Percentiles rank a stretch among this genome's conserved stretches.
phyloP scores from a whole-genome alignment of 192 early-diverging fungal genomes.

The Coemansia sp. region DNA sequence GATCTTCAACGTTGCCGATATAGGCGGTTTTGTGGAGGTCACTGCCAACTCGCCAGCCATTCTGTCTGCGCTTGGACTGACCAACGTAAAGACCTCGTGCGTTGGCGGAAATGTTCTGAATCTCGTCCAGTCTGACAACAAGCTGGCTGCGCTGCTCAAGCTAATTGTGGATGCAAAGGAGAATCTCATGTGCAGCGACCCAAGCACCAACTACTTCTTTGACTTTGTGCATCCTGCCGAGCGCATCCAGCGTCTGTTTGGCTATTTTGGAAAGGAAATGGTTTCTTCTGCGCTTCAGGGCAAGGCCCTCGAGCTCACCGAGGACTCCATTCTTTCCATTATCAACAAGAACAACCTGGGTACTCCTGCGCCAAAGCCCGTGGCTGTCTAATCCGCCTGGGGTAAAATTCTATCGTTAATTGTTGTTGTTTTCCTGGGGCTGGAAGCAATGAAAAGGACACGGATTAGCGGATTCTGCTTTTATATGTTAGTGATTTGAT shows the following conservation, averaged over 20 bases:
- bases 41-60: constrained; percentile 24
- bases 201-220: constrained; percentile 46
- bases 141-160: constrained; percentile 33
- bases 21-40: constrained; percentile 42
- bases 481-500: too few species aligned
- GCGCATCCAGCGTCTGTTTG: constrained; percentile 46
- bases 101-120: constrained; percentile 41
- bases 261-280: constrained; percentile 33
- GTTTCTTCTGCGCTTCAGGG: constrained; percentile 18
- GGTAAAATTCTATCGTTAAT: too few species aligned
- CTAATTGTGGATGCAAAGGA: constrained; percentile 33
- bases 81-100: constrained; percentile 36
- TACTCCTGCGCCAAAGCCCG: constrained; percentile 35
- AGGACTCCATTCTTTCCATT: constrained; percentile 24
- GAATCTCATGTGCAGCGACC: constrained; percentile 38
- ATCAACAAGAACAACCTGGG: constrained; percentile 34
- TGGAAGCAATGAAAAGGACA: too few species aligned
- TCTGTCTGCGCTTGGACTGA: constrained; percentile 27
- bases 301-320: constrained; percentile 14
- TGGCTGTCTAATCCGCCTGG: neutral
- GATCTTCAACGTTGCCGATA: constrained; percentile 25
- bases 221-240: constrained; percentile 49
- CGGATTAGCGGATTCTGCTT: too few species aligned
- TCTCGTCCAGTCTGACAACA: constrained; percentile 38
- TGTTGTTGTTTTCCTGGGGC: too few species aligned